These are phyloP conservation scores for Populus davidiana DNA, from an alignment of 345 rosid species.

Conservation along the genomic window DNA sequence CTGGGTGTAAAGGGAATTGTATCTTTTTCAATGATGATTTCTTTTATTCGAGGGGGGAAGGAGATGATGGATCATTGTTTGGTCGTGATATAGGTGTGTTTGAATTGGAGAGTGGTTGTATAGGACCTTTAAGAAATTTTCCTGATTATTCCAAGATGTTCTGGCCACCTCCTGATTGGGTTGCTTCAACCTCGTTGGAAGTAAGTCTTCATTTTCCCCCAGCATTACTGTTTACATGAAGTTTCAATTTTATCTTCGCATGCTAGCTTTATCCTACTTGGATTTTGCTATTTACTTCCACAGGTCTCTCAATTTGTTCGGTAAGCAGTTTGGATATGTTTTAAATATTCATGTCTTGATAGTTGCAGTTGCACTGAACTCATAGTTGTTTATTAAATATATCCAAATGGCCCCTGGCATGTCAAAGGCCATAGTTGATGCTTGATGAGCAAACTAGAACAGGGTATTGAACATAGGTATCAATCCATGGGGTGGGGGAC, in stretches of 20 bases:
- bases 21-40: constrained; percentile 60
- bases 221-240: neutral
- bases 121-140: constrained; percentile 42
- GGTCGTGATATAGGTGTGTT: constrained; percentile 59
- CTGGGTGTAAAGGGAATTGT: constrained; percentile 48
- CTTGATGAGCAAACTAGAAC: neutral
- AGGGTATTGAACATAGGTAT: neutral
- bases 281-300: neutral
- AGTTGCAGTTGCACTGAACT: neutral
- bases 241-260: neutral
- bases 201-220: constrained; percentile 40
- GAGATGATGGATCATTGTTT: constrained; percentile 11
- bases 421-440: neutral
- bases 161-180: constrained; percentile 88
- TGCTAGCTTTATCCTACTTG: neutral
- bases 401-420: neutral
- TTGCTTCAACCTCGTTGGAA: constrained; percentile 35
- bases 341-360: neutral
- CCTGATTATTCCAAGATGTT: constrained; percentile 61
- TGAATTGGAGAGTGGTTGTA: constrained; percentile 52
- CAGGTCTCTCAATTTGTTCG: neutral
- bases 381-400: too few relatives aligned
- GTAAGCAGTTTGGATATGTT: neutral
- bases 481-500: neutral
- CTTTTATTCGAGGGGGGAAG: constrained; percentile 36